Base-by-base conservation (phyloP, 306 rosid genomes). In the Cucurbita ficifolia region DNA sequence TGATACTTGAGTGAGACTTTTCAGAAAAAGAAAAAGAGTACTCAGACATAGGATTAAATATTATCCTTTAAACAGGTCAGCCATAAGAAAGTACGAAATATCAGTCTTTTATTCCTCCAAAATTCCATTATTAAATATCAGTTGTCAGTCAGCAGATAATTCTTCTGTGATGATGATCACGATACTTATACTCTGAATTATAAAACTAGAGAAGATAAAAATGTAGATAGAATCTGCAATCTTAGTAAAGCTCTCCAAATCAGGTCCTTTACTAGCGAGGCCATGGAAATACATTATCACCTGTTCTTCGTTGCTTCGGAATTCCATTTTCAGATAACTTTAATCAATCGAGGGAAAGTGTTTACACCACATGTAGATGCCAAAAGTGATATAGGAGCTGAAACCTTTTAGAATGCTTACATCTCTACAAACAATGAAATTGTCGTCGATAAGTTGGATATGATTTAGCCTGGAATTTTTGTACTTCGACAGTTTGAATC, bases 151-250 rank as follows among this genome's bases (percentile, higher is more conserved):
- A 14, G 83, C 36, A 76, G 77, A 51, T 75, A 74, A 35, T 81
- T 76, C 83, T 77, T 76, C 79, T 36, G 53, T 76, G 86, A 75
- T 72, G 83, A 83, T 76, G 80, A 82, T 76, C 80, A 59, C 18
- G 19, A 39, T 8, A 63, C 16, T n/a, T 8, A 63, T 54, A 60
- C 22, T 12, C 22, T 14, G 67, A 36, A 42, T 49, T 18, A 42
- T 18, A 49, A n/a, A 64, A 10, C 16, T 42, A 19, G 35, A 42
- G 71, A 64, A 42, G 35, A 42, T 18, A 19, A 19, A 42, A 64
- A 2, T 42, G 5, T 64, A 5, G n/a, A 64, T 35, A 64, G 35
- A 46, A 64, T 64, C 29, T 19, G 36, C 71, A 22, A 64, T 64
- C 16, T 19, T 8, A 76, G 57, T 68, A 67, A 67, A 80, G 60